phyloP scores from a whole-genome alignment of 2,329 filamentous ascomycete species.

The Diaporthe batatas region DNA sequence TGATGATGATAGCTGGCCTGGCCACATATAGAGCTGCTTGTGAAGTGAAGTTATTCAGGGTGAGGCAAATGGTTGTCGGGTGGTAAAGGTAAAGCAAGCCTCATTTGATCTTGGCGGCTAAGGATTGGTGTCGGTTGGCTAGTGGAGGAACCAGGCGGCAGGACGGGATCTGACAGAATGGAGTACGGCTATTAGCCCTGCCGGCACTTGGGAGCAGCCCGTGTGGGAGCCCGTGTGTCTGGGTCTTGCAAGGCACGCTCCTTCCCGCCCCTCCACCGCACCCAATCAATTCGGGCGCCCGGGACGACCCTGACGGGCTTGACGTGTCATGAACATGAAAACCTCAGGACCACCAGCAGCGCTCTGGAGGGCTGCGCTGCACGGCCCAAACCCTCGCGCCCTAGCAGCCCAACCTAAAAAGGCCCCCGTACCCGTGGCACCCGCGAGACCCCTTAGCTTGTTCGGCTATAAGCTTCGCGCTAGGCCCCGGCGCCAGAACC shows the following conservation, averaged over 20 bases:
- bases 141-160: background rate
- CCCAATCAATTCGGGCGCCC: constrained; percentile 3
- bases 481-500: constrained; percentile 4
- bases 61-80: background rate
- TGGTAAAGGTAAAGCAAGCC: background rate
- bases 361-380: constrained; percentile 1
- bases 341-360: constrained; percentile 9
- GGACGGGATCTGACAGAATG: background rate
- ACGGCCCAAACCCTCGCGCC: constrained; percentile 4
- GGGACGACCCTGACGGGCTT: constrained; percentile 2
- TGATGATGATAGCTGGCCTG: background rate
- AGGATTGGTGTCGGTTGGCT: constrained; percentile 7
- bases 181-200: background rate
- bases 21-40: background rate
- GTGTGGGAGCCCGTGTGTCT: constrained; percentile 18
- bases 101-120: constrained; percentile 13
- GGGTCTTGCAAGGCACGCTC: constrained; percentile 11
- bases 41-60: background rate
- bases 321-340: constrained; percentile 32
- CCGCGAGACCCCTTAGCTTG: background rate
- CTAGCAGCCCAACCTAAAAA: constrained; percentile 17
- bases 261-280: constrained; percentile 25
- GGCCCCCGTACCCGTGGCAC: background rate
- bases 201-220: constrained; percentile 24
- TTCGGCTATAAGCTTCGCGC: constrained; percentile 23